Evolutionary conservation across 768 basidiomycete species (phyloP).

Genomic region (Suillus tomentosus): DNA sequence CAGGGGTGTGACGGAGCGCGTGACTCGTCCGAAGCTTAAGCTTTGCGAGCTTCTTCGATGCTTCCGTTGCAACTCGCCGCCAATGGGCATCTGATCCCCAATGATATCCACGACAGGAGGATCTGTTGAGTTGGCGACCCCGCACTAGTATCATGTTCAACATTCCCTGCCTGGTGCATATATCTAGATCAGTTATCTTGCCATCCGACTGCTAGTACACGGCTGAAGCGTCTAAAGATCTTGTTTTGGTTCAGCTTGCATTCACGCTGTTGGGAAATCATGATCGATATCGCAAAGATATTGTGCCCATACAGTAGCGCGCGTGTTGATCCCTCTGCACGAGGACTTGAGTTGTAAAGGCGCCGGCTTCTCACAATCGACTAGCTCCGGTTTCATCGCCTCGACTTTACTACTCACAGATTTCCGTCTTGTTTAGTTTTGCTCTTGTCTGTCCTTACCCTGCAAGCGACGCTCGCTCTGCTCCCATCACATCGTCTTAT

Average conservation of each 20-base stretch:
- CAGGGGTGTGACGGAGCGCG: constrained; percentile 5
- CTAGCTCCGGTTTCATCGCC: constrained; percentile 5
- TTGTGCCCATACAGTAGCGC: not conserved
- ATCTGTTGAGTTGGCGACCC: not conserved
- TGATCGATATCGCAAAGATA: not conserved
- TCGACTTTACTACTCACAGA: not conserved
- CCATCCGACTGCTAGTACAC: not conserved
- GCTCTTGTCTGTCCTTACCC: constrained; percentile 1
- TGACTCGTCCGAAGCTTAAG: constrained; percentile 4
- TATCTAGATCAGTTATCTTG: not conserved
- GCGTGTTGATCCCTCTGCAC: not conserved
- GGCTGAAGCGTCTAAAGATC: not conserved
- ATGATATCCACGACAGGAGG: not conserved
- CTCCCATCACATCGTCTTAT: not conserved
- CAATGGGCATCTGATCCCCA: not conserved
- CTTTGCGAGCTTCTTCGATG: constrained; percentile 6
- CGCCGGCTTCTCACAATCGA: constrained; percentile 6
- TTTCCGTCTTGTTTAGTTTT: not conserved
- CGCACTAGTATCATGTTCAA: not conserved
- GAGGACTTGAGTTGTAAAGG: not conserved
- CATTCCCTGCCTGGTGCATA: not conserved
- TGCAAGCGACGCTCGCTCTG: not conserved
- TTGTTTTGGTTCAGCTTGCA: not conserved
- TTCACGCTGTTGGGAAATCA: not conserved
- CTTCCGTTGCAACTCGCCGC: constrained; percentile 7